Evolutionary conservation across 1,284 basidiomycete genomes (phyloP), one percentile per base, ranked within the genome.

Genomic region (Ganoderma sp.): DNA sequence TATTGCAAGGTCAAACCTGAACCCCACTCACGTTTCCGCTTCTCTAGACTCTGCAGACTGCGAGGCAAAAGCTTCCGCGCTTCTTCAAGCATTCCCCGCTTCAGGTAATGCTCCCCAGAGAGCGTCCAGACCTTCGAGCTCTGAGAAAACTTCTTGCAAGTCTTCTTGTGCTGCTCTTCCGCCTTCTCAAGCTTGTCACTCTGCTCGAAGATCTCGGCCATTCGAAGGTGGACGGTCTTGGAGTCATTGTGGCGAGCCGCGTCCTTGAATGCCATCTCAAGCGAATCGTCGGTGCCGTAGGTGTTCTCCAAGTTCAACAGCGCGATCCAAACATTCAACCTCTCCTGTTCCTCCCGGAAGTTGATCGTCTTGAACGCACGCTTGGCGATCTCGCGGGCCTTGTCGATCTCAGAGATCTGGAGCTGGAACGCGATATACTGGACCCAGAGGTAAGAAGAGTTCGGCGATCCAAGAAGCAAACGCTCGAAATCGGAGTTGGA

Each of bases 361-460:
- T 88, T 92, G 82, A 99, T 99, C 17, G 91, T 91, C 75, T 90
- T 85, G 69, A 98, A 83, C 4, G 97, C 98, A 39, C 95, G 90
- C 64, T 88, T 87, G 19, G 91, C 97, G 61, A 97, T 91, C 76
- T 92, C 89, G 45, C 97, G 89, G 17, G 97, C 98, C 80, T 96
- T 96, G 75, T 97, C 96, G 57, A 99, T 85, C 80, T 99, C 97
- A 56, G 96, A 96, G 17, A 99, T 88, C 74, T 97, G 95, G 5
- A 99, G 85, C 73, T 97, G 95, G 88, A 99, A 98, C 6, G 97
- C 97, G 95, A 99, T 99, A 80, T 97, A 99, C 79, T 98, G 97
- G 70, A 99, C 93, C 98, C 98, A 99, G 52, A 99, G 86, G 82
- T 92, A 98, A 0, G 98, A 99, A 15, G 96, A 98, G 79, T 98